Base-by-base conservation (phyloP, 768 basidiomycete species). In the Asterophora lycoperdoides region DNA sequence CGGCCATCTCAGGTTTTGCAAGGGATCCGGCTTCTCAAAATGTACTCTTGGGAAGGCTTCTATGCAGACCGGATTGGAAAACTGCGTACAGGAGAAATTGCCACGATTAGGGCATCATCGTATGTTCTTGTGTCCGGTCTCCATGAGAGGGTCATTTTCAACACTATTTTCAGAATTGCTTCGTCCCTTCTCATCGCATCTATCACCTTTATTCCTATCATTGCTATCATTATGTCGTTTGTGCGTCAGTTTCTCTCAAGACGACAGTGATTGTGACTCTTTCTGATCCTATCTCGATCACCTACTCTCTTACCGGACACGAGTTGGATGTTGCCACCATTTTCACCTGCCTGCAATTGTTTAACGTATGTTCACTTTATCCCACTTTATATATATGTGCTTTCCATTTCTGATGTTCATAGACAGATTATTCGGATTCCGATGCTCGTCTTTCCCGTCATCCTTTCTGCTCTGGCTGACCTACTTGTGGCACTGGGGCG, bases 21-120 rank as follows among this genome's bases (percentile, higher is more conserved):
- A 61, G 80, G 80, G 35, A 83, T 86, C 47, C 74, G 84, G 3
- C 69, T 84, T 4, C 72, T 86, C 56, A 86, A 86, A 63, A 66
- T 75, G 23, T 84, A 80, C 57, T 78, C 78, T 0, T 84, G 80
- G 76, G 81, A 81, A 57, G 47, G 52, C 10, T 79, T 79, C 51
- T 81, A 79, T 54, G 60, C 64, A 1, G 57, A 68, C 18, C 68
- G 72, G 44, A 73, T 79, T 20, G 66, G 66, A 23, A 59, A 57
- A 1, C 58, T 77, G 44, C 61, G 78, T 17, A 57, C 55, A 28
- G 57, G 64, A 34, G 77, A 78, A 52, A 67, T 76, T 30, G 53
- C 56, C 4, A 66, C 73, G 15, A 61, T 78, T 15, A 59, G 63
- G 47, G 68, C 60, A 54, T 56, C 64, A 17, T 70, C 70, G 73